Conservation (phyloP, 164 flowering plant genomes). For the Vitis rotundifolia region DNA sequence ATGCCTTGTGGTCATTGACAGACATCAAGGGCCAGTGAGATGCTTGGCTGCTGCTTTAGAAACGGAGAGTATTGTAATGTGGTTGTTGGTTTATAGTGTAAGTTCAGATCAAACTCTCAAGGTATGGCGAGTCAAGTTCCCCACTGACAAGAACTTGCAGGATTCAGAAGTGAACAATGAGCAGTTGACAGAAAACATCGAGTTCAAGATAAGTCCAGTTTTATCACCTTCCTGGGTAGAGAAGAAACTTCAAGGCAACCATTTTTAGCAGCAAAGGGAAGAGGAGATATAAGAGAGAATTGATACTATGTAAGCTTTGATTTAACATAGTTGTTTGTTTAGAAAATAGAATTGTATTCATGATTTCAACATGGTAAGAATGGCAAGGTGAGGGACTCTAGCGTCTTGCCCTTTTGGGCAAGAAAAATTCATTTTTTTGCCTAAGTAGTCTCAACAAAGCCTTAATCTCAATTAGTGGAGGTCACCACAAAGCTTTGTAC, state of each 20-base stretch:
- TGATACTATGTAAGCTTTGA: no score
- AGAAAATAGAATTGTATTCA: no score
- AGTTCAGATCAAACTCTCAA: slow-evolving; percentile 48
- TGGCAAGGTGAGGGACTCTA: no score
- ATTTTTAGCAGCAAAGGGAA: neutral
- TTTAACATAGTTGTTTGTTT: no score
- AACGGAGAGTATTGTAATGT: slow-evolving; percentile 26
- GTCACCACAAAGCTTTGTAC: no score
- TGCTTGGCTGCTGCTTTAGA: slow-evolving; percentile 49
- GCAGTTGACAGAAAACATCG: slow-evolving; percentile 18
- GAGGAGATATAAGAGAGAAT: no score
- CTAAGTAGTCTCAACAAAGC: no score
- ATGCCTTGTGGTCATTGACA: slow-evolving; percentile 42
- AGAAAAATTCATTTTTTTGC: no score
- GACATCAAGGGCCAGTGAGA: slow-evolving; percentile 50
- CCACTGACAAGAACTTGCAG: slow-evolving; percentile 21
- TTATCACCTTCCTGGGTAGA: slow-evolving; percentile 70
- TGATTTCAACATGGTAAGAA: no score
- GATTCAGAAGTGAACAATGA: slow-evolving; percentile 6
- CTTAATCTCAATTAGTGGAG: no score
- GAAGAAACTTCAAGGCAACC: slow-evolving; percentile 49
- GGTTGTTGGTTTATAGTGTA: slow-evolving; percentile 43
- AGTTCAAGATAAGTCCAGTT: slow-evolving; percentile 40
- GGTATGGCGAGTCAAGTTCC: slow-evolving; percentile 50
- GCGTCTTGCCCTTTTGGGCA: no score